phyloP scores from a whole-genome alignment of 441 rosid species.

The Gossypium lobatum region DNA sequence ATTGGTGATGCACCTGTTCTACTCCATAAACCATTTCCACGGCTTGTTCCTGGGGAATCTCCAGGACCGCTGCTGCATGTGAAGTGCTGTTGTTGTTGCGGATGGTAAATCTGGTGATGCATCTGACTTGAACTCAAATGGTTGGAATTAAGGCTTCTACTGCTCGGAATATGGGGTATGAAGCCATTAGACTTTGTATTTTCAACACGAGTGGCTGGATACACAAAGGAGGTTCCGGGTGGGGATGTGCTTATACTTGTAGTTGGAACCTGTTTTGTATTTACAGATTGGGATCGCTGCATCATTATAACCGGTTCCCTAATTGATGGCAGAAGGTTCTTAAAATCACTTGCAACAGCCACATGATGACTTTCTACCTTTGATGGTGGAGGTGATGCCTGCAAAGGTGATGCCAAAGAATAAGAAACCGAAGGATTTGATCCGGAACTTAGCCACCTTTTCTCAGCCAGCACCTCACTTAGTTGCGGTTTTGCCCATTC shows the following conservation, averaged over 20 bases:
- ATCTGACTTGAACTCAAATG: constrained; percentile 43
- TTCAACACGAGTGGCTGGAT: constrained; percentile 42
- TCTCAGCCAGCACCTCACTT: constrained; percentile 39
- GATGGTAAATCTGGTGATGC: constrained; percentile 51
- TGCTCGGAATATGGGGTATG: constrained; percentile 39
- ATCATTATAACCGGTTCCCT: constrained; percentile 64
- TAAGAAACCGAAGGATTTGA: constrained; percentile 42
- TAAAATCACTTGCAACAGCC: constrained; percentile 48
- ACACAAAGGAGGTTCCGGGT: constrained; percentile 49
- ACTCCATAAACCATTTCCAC: constrained; percentile 53
- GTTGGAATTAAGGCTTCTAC: constrained; percentile 40
- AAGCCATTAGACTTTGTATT: constrained; percentile 54
- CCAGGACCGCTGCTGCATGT: constrained; percentile 33
- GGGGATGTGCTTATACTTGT: constrained; percentile 44
- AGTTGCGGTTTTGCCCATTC: constrained; percentile 71
- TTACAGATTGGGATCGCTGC: constrained; percentile 67
- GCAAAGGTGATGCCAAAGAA: constrained; percentile 55
- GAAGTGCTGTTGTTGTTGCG: constrained; percentile 45
- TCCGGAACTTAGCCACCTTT: constrained; percentile 51
- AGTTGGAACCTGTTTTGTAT: constrained; percentile 41
- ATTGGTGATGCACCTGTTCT: constrained; percentile 45
- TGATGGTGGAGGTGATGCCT: constrained; percentile 41
- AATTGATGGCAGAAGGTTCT: constrained; percentile 38
- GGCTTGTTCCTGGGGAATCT: constrained; percentile 42
- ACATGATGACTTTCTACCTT: constrained; percentile 46